These are phyloP conservation scores for Scheffersomyces amazonensis DNA, from an alignment of 805 yeast genomes.

Conservation along the genomic window DNA sequence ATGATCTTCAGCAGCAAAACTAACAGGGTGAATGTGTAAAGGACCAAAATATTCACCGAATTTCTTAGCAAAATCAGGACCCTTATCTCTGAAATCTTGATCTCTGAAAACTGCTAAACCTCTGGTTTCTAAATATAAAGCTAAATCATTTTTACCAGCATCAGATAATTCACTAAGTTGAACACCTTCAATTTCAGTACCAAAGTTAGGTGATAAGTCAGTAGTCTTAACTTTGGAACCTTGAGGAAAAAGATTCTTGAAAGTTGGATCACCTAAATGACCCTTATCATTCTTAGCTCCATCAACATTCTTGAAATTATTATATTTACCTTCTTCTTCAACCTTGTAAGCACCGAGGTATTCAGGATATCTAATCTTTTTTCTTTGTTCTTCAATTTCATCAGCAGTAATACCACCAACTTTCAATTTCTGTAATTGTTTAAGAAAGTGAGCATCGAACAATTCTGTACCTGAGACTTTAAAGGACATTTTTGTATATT, in stretches of 20 bases:
- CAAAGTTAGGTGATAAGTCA: slow-evolving; percentile 24
- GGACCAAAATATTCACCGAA: slow-evolving; percentile 25
- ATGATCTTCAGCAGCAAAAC: slow-evolving; percentile 15
- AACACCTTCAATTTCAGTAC: slow-evolving; percentile 23
- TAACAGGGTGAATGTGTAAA: slow-evolving; percentile 23
- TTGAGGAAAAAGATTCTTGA: slow-evolving; percentile 15
- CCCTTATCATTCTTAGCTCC: slow-evolving; percentile 23
- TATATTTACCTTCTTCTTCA: slow-evolving; percentile 17
- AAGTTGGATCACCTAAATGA: slow-evolving; percentile 20
- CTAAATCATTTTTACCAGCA: slow-evolving; percentile 24
- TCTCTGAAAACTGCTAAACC: slow-evolving; percentile 23
- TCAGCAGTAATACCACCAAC: slow-evolving; percentile 1
- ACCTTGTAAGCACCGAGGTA: slow-evolving; percentile 13
- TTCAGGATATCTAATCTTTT: slow-evolving; percentile 19
- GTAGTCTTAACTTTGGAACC: slow-evolving; percentile 10
- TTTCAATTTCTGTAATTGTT: not conserved
- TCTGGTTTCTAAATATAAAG: slow-evolving; percentile 20
- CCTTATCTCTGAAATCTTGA: slow-evolving; percentile 25
- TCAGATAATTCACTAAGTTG: slow-evolving; percentile 23
- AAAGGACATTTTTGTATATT: slow-evolving; percentile 1
- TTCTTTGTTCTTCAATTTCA: slow-evolving; percentile 10
- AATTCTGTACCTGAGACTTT: not conserved
- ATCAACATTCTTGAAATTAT: slow-evolving; percentile 15
- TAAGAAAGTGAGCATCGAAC: not conserved
- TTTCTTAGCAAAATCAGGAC: slow-evolving; percentile 16